phyloP scores from a whole-genome alignment of 2,329 filamentous ascomycete species.

The Colletotrichum caudatum region DNA sequence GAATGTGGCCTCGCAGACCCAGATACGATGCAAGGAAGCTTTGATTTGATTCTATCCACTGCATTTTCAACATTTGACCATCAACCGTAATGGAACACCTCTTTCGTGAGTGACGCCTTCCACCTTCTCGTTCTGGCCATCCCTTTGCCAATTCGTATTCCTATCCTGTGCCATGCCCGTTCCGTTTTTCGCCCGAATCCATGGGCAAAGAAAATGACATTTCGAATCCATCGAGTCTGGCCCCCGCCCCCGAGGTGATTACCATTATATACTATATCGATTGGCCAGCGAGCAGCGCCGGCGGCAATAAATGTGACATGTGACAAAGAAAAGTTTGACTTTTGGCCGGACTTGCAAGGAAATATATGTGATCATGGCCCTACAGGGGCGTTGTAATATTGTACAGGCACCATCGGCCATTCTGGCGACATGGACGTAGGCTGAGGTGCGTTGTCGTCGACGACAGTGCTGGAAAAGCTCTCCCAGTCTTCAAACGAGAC shows the following conservation, averaged over 20 bases:
- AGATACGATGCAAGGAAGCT: slow-evolving; percentile 24
- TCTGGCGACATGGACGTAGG: slow-evolving; percentile 43
- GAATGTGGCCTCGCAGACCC: not conserved
- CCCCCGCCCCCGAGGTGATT: slow-evolving; percentile 41
- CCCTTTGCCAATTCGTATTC: slow-evolving; percentile 36
- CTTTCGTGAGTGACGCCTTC: slow-evolving; percentile 37
- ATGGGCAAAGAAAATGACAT: slow-evolving; percentile 32
- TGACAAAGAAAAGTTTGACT: slow-evolving; percentile 40
- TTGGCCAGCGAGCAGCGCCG: slow-evolving; percentile 31
- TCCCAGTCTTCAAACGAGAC: slow-evolving; percentile 57
- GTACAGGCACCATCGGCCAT: slow-evolving; percentile 46
- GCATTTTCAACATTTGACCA: slow-evolving; percentile 33
- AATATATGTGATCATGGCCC: slow-evolving; percentile 38
- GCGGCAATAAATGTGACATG: slow-evolving; percentile 38
- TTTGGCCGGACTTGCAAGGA: slow-evolving; percentile 23
- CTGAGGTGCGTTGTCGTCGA: slow-evolving; percentile 47
- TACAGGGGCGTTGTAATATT: slow-evolving; percentile 44
- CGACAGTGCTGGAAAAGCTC: slow-evolving; percentile 51
- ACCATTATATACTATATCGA: slow-evolving; percentile 44
- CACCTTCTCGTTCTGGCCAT: slow-evolving; percentile 30
- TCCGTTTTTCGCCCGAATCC: slow-evolving; percentile 34
- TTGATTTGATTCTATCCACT: slow-evolving; percentile 33
- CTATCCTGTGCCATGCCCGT: slow-evolving; percentile 24
- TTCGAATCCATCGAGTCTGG: slow-evolving; percentile 34
- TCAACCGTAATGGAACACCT: slow-evolving; percentile 38